phyloP scores from a whole-genome alignment of 2,329 filamentous ascomycete species.

The Xylariaceae sp. region DNA sequence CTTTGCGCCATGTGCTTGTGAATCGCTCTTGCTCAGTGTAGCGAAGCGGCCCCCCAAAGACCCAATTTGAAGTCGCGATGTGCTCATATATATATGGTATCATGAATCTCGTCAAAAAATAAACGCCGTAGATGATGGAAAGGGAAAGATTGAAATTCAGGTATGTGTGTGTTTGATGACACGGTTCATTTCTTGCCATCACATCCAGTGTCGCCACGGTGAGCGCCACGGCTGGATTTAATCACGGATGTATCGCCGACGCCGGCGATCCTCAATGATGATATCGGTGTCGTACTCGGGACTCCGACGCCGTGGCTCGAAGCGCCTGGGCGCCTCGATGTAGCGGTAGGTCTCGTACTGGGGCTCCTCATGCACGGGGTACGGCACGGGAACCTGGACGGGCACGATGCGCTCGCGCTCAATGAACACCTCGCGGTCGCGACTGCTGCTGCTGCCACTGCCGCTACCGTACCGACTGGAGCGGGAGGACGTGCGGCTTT shows the following conservation, averaged over 20 bases:
- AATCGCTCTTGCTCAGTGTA: no score
- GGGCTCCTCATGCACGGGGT: conserved; percentile 37
- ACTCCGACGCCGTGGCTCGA: conserved; percentile 32
- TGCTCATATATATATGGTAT: no score
- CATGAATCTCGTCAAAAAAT: no score
- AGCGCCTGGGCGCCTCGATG: conserved; percentile 43
- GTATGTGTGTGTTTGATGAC: no score
- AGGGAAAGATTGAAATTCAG: no score
- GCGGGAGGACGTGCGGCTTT: conserved; percentile 24
- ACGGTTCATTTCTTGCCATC: no score
- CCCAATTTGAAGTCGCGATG: no score
- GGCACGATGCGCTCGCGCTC: conserved; percentile 47
- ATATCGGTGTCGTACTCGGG: conserved; percentile 29
- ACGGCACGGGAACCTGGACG: conserved; percentile 38
- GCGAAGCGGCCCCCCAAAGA: no score
- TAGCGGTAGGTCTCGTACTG: conserved; percentile 48
- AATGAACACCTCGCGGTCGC: conserved; percentile 44
- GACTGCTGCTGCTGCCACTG: conserved; percentile 28
- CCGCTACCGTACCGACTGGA: conserved; percentile 29
- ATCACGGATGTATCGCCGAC: conserved; percentile 27
- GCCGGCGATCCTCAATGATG: conserved; percentile 29
- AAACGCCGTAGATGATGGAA: no score
- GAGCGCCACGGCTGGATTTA: no score
- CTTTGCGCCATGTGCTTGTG: no score
- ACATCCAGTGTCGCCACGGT: no score